Conservation (phyloP, 2,329 filamentous ascomycete species). For the Alternaria brassicae region DNA sequence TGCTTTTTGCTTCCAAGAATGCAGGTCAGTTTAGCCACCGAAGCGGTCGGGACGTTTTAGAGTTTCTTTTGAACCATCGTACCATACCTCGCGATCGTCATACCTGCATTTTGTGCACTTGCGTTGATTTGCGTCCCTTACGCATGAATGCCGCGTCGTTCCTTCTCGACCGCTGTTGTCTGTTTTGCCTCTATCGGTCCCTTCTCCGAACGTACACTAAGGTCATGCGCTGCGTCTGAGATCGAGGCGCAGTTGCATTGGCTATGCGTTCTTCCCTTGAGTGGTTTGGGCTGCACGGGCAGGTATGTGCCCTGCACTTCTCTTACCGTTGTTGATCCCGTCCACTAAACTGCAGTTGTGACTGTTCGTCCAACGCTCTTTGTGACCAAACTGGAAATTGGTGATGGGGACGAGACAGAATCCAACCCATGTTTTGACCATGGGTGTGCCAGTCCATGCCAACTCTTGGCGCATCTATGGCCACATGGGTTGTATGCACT, state of each 20-base stretch:
- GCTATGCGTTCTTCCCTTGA: neutral
- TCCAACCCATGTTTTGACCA: no score
- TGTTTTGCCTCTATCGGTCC: neutral
- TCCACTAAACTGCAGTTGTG: neutral
- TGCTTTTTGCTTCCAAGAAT: neutral
- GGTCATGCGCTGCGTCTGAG: neutral
- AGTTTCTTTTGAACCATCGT: neutral
- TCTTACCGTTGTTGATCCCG: neutral
- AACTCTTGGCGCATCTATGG: no score
- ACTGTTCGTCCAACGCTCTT: constrained; percentile 3
- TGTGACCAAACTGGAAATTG: neutral
- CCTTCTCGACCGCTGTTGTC: neutral
- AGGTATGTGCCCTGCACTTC: neutral
- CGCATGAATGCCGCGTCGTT: neutral
- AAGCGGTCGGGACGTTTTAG: neutral
- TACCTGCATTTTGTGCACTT: neutral
- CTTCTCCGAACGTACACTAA: neutral
- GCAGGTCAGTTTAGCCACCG: neutral
- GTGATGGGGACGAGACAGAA: no score
- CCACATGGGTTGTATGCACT: no score
- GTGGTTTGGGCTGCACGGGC: neutral
- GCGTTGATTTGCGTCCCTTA: neutral
- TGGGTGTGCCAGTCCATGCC: no score
- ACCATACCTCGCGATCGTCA: neutral
- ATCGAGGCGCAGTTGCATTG: neutral